phyloP scores from a whole-genome alignment of 2,329 filamentous ascomycete species.

The Claviceps sp. region DNA sequence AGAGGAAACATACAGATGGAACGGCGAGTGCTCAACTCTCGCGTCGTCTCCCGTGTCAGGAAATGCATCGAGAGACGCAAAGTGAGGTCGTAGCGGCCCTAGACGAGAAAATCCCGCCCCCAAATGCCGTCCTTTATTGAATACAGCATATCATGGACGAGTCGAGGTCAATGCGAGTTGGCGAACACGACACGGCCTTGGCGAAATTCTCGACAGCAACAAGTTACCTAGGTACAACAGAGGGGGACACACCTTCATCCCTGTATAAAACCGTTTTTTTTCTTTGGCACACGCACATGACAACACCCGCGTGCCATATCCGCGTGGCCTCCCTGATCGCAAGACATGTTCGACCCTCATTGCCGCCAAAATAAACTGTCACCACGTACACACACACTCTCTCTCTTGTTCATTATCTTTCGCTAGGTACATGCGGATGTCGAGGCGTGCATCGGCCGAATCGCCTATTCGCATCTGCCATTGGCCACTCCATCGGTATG shows the following conservation, averaged over 20 bases:
- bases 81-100: too few species aligned
- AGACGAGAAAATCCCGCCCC: neutral
- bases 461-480: slow-evolving; percentile 1
- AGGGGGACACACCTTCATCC: neutral
- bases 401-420: neutral
- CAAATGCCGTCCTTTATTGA: neutral
- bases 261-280: neutral
- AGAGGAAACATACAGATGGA: neutral
- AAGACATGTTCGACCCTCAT: neutral
- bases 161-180: neutral
- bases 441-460: neutral
- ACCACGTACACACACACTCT: neutral
- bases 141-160: neutral
- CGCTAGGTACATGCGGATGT: neutral
- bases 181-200: neutral
- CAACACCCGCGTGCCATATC: neutral
- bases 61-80: too few species aligned
- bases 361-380: neutral
- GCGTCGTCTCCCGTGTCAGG: too few species aligned
- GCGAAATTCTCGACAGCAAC: neutral
- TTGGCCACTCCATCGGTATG: neutral
- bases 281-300: neutral
- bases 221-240: neutral
- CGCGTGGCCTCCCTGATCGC: neutral
- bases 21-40: too few species aligned